Base-by-base conservation (phyloP, 805 yeast genomes). In the Saccharomyces kudriavzevii region DNA sequence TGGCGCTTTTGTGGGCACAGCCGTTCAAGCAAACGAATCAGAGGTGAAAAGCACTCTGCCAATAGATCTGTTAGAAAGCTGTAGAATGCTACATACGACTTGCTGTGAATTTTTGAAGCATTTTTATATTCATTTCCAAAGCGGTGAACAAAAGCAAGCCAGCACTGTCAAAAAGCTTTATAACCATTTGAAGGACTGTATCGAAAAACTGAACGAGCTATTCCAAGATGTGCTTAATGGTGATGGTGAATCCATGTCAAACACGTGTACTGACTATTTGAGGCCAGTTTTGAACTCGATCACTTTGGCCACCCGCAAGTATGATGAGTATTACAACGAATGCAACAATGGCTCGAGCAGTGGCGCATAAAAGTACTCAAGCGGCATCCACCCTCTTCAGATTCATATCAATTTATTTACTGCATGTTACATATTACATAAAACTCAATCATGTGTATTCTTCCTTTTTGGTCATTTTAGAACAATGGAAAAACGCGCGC, bases 61-160 rank as follows among this genome's bases (percentile, higher is more conserved):
- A n/a, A 51, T 51, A 3, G 69, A 64, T 10, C 57, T 75, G 1
- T 53, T 79, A 10, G 87, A 83, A 49, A 74, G 77, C 47, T 70
- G 87, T 40, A 70, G 83, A 50, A 68, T 85, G 45, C 75, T 85
- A 14, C 91, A 87, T 64, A 80, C 85, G 0, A 85, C 94, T 0
- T 81, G 91, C 2, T 76, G 84, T 40, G 95, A 87, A 66, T 87
- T 87, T 64, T 68, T 87, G 45, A 79, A 82, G 54, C 95, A 87
- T 65, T 87, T 86, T 65, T 87, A 91, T 86, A 64, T 77, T 1
- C 84, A 82, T 63, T 80, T 80, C 60, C 78, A 77, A 55, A 74
- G 79, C 50, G 76, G 78, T 45, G 75, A 74, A 52, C 69, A 77
- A 1, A 66, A 77, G 43, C 77, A 77, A 50, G 79, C 79, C 0